Evolutionary conservation across 306 rosid species (phyloP).

Genomic region (Ceratonia siliqua): DNA sequence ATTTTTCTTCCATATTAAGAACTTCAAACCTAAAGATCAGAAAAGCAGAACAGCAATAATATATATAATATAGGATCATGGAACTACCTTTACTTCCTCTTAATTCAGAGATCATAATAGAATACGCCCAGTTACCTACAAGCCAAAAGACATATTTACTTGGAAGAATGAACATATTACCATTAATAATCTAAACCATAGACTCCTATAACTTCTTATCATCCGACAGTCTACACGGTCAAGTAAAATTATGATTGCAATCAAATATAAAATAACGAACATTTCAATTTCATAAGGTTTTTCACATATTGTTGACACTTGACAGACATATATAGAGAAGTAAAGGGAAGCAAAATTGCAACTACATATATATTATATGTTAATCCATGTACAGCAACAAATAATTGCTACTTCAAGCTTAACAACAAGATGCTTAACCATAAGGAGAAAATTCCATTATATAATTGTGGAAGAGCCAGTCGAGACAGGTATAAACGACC

Average conservation of each 20-base stretch:
- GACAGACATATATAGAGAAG: too few species aligned
- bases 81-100: slow-evolving; percentile 99
- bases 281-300: not conserved
- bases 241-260: slow-evolving; percentile 26
- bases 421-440: slow-evolving; percentile 1
- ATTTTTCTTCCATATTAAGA: slow-evolving; percentile 30
- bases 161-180: slow-evolving; percentile 91
- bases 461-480: not conserved
- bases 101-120: slow-evolving; percentile 99
- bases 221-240: slow-evolving; percentile 36
- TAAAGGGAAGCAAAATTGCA: not conserved
- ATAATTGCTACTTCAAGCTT: slow-evolving; percentile 16
- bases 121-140: slow-evolving; percentile 99
- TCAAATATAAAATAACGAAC: slow-evolving; percentile 7
- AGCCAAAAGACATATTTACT: slow-evolving; percentile 97
- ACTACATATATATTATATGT: slow-evolving; percentile 4
- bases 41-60: slow-evolving; percentile 48
- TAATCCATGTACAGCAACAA: slow-evolving; percentile 1
- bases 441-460: not conserved
- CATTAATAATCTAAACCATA: slow-evolving; percentile 68
- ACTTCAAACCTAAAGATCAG: slow-evolving; percentile 52
- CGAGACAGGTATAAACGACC: not conserved
- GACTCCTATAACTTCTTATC: slow-evolving; percentile 51
- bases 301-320: not conserved
- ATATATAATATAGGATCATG: slow-evolving; percentile 79